phyloP scores from a whole-genome alignment of 2,329 filamentous ascomycete genomes.

The Scedosporium aurantiacum region DNA sequence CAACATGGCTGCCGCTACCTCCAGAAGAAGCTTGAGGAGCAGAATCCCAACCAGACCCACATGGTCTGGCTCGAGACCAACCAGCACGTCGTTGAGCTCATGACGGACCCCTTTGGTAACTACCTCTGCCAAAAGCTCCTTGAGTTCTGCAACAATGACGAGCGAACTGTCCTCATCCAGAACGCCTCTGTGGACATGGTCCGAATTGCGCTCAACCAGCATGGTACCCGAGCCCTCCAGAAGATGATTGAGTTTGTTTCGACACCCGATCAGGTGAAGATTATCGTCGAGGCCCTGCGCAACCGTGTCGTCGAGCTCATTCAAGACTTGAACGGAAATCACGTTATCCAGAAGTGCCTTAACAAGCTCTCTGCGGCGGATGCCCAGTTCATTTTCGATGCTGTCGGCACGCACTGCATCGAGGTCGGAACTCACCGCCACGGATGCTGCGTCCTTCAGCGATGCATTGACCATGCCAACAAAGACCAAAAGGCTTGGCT shows the following conservation, averaged over 20 bases:
- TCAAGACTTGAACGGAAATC: slow-evolving; percentile 95
- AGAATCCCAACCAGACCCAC: slow-evolving; percentile 69
- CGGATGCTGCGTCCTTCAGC: slow-evolving; percentile 93
- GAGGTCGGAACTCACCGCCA: slow-evolving; percentile 94
- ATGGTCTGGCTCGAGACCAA: slow-evolving; percentile 93
- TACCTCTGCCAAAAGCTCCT: slow-evolving; percentile 98
- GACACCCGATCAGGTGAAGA: slow-evolving; percentile 71
- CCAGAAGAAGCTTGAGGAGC: slow-evolving; percentile 94
- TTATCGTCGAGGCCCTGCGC: slow-evolving; percentile 76
- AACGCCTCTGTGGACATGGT: slow-evolving; percentile 83
- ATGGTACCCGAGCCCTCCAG: slow-evolving; percentile 89
- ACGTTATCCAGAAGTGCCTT: slow-evolving; percentile 97
- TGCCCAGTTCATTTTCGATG: slow-evolving; percentile 93
- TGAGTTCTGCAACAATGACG: slow-evolving; percentile 88
- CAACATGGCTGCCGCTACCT: slow-evolving; percentile 95
- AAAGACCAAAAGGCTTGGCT: slow-evolving; percentile 80
- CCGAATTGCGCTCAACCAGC: slow-evolving; percentile 89
- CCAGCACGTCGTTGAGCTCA: slow-evolving; percentile 87
- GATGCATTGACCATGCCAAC: slow-evolving; percentile 94
- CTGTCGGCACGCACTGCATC: slow-evolving; percentile 77
- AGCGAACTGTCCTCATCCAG: slow-evolving; percentile 84
- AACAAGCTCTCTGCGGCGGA: slow-evolving; percentile 81
- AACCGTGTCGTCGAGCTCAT: slow-evolving; percentile 86
- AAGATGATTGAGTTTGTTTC: slow-evolving; percentile 99
- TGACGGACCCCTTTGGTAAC: slow-evolving; percentile 98